phyloP scores from a whole-genome alignment of 2,329 filamentous ascomycete species.

The Colletotrichum sp. region DNA sequence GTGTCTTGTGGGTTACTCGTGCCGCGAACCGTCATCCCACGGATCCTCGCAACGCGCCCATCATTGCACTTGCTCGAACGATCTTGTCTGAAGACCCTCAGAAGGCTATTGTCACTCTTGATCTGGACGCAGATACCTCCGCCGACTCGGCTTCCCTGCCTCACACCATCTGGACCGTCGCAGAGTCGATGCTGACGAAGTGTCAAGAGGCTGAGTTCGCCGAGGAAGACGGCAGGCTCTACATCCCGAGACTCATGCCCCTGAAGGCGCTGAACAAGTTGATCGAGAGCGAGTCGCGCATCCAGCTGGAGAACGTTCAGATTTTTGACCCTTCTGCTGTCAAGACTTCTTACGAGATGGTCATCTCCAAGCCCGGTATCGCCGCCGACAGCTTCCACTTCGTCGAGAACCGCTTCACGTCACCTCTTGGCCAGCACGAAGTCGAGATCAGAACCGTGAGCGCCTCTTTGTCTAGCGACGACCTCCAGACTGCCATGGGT shows the following conservation, averaged over 20 bases:
- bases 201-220: slow-evolving; percentile 49
- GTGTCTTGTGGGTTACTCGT: slow-evolving; percentile 53
- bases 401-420: neutral
- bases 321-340: neutral
- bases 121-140: slow-evolving; percentile 34
- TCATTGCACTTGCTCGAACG: slow-evolving; percentile 52
- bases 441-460: slow-evolving; percentile 45
- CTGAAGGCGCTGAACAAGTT: slow-evolving; percentile 44
- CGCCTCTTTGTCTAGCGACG: slow-evolving; percentile 38
- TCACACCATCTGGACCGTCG: slow-evolving; percentile 30
- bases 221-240: slow-evolving; percentile 39
- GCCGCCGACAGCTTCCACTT: slow-evolving; percentile 29
- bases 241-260: slow-evolving; percentile 49
- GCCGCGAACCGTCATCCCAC: slow-evolving; percentile 41
- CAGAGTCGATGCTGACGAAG: neutral
- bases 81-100: slow-evolving; percentile 54
- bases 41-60: slow-evolving; percentile 41
- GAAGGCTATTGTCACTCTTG: slow-evolving; percentile 48
- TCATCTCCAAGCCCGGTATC: slow-evolving; percentile 29
- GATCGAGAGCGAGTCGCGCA: slow-evolving; percentile 38
- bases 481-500: slow-evolving; percentile 40
- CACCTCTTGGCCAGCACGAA: slow-evolving; percentile 31
- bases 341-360: slow-evolving; percentile 21
- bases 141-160: slow-evolving; percentile 24
- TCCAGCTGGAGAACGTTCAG: neutral